Conservation (phyloP, 2,329 filamentous ascomycete genomes). For the Trichophyton schoenleinii region DNA sequence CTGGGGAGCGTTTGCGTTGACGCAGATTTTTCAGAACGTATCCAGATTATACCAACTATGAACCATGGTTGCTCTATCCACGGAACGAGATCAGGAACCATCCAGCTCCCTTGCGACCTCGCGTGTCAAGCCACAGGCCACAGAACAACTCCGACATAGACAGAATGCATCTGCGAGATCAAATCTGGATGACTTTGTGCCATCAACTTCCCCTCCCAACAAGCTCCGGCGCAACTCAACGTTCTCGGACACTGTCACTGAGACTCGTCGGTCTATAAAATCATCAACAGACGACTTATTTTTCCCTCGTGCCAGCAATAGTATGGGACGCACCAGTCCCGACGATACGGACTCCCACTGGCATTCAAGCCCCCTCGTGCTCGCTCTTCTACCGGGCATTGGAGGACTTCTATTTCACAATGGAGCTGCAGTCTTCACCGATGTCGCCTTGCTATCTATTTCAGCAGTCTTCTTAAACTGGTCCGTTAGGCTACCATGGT, state of each 20-base stretch:
- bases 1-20: neutral
- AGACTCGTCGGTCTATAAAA: slow-evolving; percentile 50
- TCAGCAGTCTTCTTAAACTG: slow-evolving; percentile 83
- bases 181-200: slow-evolving; percentile 18
- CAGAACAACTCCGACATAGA: slow-evolving; percentile 3
- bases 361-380: slow-evolving; percentile 67
- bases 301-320: slow-evolving; percentile 38
- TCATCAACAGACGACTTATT: slow-evolving; percentile 61
- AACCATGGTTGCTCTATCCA: neutral
- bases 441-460: slow-evolving; percentile 66
- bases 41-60: neutral
- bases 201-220: slow-evolving; percentile 25
- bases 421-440: slow-evolving; percentile 70
- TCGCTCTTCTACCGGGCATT: slow-evolving; percentile 76
- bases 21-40: neutral
- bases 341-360: slow-evolving; percentile 51
- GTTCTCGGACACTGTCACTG: slow-evolving; percentile 62
- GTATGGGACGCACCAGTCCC: slow-evolving; percentile 12
- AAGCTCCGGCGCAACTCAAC: slow-evolving; percentile 58
- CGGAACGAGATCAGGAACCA: neutral
- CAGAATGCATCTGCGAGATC: neutral
- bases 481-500: slow-evolving; percentile 86
- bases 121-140: neutral
- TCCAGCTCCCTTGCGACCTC: neutral
- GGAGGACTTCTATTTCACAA: slow-evolving; percentile 74